Conservation (phyloP, 768 basidiomycete species). For the Boletus edulis region DNA sequence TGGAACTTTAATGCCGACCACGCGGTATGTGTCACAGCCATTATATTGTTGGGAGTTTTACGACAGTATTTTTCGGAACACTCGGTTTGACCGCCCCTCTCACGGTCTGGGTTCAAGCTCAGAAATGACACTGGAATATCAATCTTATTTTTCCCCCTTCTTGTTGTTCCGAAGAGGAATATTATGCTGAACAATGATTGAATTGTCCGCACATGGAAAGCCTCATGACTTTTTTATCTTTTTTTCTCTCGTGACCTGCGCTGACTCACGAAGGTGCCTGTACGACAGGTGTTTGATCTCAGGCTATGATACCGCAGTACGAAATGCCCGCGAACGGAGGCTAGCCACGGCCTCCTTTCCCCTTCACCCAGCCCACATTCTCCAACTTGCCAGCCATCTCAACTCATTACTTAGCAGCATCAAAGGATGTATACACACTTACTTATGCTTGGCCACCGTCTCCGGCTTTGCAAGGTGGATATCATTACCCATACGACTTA, state of each 20-base stretch:
- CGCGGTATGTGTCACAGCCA: slow-evolving; percentile 11
- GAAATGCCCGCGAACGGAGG: slow-evolving; percentile 12
- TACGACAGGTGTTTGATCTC: slow-evolving; percentile 3
- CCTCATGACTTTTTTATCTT: background rate
- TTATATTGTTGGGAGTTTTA: background rate
- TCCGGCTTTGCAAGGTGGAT: background rate
- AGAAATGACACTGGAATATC: slow-evolving; percentile 4
- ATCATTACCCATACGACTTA: background rate
- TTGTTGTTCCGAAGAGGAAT: background rate
- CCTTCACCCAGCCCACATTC: background rate
- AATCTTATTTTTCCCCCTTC: background rate
- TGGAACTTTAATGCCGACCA: slow-evolving; percentile 2
- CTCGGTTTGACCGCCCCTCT: slow-evolving; percentile 6
- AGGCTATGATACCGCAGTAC: slow-evolving; percentile 4
- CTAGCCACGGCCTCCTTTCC: slow-evolving; percentile 3
- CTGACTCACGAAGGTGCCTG: slow-evolving; percentile 13
- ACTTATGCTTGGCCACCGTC: background rate
- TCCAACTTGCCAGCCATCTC: background rate
- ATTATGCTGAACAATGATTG: background rate
- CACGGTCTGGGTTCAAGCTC: slow-evolving; percentile 14
- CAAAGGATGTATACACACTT: too few relatives aligned
- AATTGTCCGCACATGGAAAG: slow-evolving; percentile 3
- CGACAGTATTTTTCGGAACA: background rate
- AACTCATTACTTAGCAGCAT: background rate
- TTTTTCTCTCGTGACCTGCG: background rate